Conservation (phyloP, 2,329 filamentous ascomycete genomes). For the Paraconiothyrium brasiliense region DNA sequence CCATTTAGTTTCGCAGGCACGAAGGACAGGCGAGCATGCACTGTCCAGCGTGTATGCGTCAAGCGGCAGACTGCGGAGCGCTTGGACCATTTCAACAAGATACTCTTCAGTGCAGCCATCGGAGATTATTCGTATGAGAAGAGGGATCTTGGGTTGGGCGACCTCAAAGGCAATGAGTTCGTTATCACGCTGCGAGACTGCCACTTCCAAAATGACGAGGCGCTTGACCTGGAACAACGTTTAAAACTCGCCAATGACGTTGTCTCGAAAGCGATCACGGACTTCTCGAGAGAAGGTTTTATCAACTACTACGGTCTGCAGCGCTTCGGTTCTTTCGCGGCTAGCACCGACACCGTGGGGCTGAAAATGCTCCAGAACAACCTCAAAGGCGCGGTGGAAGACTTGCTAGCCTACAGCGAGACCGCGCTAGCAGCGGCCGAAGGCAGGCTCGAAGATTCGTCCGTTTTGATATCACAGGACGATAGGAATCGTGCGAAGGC, state of each 20-base stretch:
- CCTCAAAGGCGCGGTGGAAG: slow-evolving; percentile 80
- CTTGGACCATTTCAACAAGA: slow-evolving; percentile 70
- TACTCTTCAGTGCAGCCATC: slow-evolving; percentile 69
- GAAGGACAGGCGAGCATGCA: slow-evolving; percentile 88
- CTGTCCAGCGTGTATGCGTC: slow-evolving; percentile 80
- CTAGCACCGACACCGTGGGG: slow-evolving; percentile 86
- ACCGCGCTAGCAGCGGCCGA: slow-evolving; percentile 67
- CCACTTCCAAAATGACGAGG: slow-evolving; percentile 63
- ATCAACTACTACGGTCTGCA: slow-evolving; percentile 99
- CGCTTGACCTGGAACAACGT: slow-evolving; percentile 44
- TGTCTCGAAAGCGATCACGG: slow-evolving; percentile 68
- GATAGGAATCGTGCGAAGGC: slow-evolving; percentile 82
- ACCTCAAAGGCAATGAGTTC: slow-evolving; percentile 90
- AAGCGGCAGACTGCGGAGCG: slow-evolving; percentile 68
- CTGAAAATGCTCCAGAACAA: slow-evolving; percentile 83
- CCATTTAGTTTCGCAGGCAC: slow-evolving; percentile 85
- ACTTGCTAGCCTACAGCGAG: slow-evolving; percentile 77
- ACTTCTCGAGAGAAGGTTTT: slow-evolving; percentile 79
- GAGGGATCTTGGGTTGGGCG: slow-evolving; percentile 79
- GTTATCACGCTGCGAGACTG: slow-evolving; percentile 90
- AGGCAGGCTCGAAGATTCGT: slow-evolving; percentile 39
- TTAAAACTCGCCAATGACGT: slow-evolving; percentile 60
- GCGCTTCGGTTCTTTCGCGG: slow-evolving; percentile 87
- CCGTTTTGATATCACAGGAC: slow-evolving; percentile 71
- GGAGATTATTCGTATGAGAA: slow-evolving; percentile 84